Conservation (phyloP, 1,284 basidiomycete species). For the Xerocomus subilludens region DNA sequence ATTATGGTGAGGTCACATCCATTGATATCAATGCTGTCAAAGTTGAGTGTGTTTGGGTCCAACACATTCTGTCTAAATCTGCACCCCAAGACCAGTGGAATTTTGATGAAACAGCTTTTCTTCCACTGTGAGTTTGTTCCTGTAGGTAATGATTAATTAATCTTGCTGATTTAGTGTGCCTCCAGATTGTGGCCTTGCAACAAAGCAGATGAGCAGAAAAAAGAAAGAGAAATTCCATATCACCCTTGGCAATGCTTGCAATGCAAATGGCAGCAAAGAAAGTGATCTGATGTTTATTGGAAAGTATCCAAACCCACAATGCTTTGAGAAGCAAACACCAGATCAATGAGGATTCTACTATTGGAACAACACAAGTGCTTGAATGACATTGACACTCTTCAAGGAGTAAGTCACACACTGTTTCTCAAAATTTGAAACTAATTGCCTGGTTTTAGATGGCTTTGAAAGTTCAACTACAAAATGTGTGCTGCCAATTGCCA, state of each 20-base stretch:
- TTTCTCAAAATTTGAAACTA: neutral
- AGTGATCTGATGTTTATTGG: constrained; percentile 43
- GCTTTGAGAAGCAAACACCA: constrained; percentile 39
- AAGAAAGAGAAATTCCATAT: constrained; percentile 42
- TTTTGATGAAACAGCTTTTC: constrained; percentile 54
- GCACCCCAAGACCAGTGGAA: constrained; percentile 50
- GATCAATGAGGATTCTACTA: constrained; percentile 43
- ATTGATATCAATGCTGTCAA: neutral
- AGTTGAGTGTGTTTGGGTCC: constrained; percentile 19
- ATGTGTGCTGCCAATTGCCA: too few species aligned
- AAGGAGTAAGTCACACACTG: constrained; percentile 6
- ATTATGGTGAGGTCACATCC: constrained; percentile 17
- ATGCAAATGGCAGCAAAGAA: constrained; percentile 45
- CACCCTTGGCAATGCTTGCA: constrained; percentile 39
- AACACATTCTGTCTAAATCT: constrained; percentile 43
- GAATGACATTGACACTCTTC: constrained; percentile 31
- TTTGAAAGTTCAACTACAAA: too few species aligned
- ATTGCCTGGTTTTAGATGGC: neutral
- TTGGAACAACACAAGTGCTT: constrained; percentile 44
- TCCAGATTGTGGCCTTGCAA: constrained; percentile 42
- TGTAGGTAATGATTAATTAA: neutral
- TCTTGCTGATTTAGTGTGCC: constrained; percentile 12
- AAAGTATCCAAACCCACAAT: constrained; percentile 35
- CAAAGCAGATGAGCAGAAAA: constrained; percentile 39
- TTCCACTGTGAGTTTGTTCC: constrained; percentile 7